Conservation (phyloP, 306 rosid species). For the Oemleria cerasiformis region DNA sequence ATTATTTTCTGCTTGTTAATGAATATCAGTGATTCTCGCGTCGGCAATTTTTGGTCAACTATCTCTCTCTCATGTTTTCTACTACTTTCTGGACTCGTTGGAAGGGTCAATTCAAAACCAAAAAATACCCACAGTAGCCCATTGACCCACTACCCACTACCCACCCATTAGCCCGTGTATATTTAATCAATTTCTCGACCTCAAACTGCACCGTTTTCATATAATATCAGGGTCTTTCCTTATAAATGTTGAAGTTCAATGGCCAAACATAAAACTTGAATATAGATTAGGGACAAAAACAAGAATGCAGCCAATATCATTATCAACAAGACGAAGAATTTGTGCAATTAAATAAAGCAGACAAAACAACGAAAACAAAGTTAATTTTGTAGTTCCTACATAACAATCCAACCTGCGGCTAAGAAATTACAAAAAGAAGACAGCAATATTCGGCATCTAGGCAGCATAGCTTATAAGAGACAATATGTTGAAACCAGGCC, state of each 20-base stretch:
- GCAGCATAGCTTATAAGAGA: too few species aligned
- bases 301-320: too few species aligned
- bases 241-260: too few species aligned
- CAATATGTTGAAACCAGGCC: not conserved
- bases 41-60: constrained; percentile 9
- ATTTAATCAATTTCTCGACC: not conserved
- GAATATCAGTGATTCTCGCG: constrained; percentile 6
- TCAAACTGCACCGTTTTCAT: not conserved
- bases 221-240: not conserved
- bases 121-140: not conserved
- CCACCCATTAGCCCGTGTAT: not conserved
- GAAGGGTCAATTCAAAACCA: constrained; percentile 7
- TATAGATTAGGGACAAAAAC: too few species aligned
- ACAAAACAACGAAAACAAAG: too few species aligned
- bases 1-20: not conserved
- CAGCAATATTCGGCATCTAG: not conserved
- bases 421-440: too few species aligned
- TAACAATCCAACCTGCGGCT: too few species aligned
- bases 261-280: too few species aligned
- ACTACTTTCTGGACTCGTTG: constrained; percentile 4
- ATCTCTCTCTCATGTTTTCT: not conserved
- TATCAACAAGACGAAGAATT: too few species aligned
- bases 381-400: too few species aligned
- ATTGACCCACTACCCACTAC: too few species aligned
- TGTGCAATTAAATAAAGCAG: too few species aligned